These are phyloP conservation scores for Acanthamoeba quina DNA, from an alignment of 208 protist genomes.

Conservation along the genomic window DNA sequence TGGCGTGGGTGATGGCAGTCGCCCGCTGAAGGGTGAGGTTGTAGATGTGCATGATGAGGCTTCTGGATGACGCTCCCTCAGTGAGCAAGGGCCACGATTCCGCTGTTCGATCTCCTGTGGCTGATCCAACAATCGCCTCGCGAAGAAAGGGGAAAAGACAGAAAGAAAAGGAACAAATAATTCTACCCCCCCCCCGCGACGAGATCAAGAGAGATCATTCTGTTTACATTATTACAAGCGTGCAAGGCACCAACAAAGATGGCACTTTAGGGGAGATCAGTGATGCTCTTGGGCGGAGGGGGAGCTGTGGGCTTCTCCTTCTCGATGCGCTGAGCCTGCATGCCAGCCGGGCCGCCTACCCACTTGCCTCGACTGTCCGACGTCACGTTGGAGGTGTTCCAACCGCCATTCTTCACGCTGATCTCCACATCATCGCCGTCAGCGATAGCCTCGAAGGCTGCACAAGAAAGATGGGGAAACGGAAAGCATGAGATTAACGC, in stretches of 20 bases:
- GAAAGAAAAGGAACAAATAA: background rate
- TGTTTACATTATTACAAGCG: background rate
- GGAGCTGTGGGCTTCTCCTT: constrained; percentile 19
- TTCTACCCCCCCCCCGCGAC: background rate
- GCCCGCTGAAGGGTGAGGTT: constrained; percentile 92
- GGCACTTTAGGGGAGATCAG: background rate
- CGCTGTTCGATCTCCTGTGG: background rate
- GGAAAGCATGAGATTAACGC: background rate
- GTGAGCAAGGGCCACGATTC: background rate
- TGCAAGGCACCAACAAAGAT: background rate
- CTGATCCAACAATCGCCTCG: background rate
- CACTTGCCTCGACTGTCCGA: constrained; percentile 73
- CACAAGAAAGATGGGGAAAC: background rate
- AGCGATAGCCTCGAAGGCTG: constrained; percentile 66
- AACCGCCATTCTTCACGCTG: constrained; percentile 42
- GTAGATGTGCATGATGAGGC: constrained; percentile 91
- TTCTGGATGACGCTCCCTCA: background rate
- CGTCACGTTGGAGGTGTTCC: constrained; percentile 61
- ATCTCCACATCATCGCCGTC: constrained; percentile 68
- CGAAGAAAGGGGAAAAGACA: background rate
- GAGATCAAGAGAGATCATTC: background rate
- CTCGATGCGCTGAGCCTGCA: constrained; percentile 36
- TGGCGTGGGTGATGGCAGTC: constrained; percentile 88
- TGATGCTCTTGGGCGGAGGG: constrained; percentile 27
- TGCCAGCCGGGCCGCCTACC: constrained; percentile 49